Evolutionary conservation across 805 yeast genomes (phyloP), one percentile per base, ranked within the genome.

Genomic region (Huiozyma naganishii): DNA sequence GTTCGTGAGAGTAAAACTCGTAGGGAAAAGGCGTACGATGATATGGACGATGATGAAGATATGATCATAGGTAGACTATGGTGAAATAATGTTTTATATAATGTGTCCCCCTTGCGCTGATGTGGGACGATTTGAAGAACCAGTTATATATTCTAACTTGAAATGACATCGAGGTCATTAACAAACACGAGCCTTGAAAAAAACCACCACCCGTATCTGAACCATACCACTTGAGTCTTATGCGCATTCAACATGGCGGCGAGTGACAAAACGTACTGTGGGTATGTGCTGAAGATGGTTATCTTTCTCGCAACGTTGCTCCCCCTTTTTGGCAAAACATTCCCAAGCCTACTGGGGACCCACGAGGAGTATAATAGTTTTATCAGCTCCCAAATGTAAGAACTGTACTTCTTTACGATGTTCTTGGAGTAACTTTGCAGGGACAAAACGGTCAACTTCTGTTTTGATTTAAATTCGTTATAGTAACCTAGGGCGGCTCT

Each of bases 141-240:
- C 17, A 17, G 9, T 34, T 32, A 30, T 37, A 30, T 30, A 17
- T 29, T 12, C 12, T 35, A 9, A 30, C 3, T 30, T 11, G n/a
- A 9, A 3, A 48, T 37, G 10, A 53, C 41, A 10, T 47, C 40
- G 29, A 85, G 67, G 54, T 84, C 88, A 62, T 90, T 89, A 41
- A 75, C 74, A 37, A 80, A 78, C 69, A 85, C 75, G 63, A 87
- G 90, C 48, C 89, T 70, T 47, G 95, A 82, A 11, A 80, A 62
- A 6, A 75, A 46, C 57, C 92, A 68, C 96, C 97, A 92, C 1
- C 87, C 80, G 67, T 83, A 84, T 51, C 98, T 72, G 61, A 82
- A 92, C 97, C 97, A 90, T 7, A 83, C 89, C 84, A 92, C 84
- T 61, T 92, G 98, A 1, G 95, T 78, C 48, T 71, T 70, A 64